phyloP scores from a whole-genome alignment of 2,329 filamentous ascomycete genomes.

The Chalara sp. region DNA sequence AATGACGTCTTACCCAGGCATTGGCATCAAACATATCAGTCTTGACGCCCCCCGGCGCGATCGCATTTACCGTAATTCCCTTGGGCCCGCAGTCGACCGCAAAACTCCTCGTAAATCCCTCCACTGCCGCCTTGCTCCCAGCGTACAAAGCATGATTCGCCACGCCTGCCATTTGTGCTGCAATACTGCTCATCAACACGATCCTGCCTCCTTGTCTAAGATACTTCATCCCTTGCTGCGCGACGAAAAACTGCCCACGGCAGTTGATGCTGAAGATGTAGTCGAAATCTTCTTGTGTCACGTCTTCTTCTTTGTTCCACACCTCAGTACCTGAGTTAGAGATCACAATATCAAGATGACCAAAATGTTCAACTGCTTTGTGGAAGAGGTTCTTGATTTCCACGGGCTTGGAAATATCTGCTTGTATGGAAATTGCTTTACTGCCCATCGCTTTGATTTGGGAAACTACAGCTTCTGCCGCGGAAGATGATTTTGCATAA shows the following conservation, averaged over 20 bases:
- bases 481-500: slow-evolving; percentile 52
- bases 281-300: slow-evolving; percentile 23
- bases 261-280: slow-evolving; percentile 58
- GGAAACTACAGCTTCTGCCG: slow-evolving; percentile 57
- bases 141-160: slow-evolving; percentile 68
- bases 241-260: slow-evolving; percentile 68
- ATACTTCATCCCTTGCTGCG: slow-evolving; percentile 67
- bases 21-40: slow-evolving; percentile 57
- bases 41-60: slow-evolving; percentile 61
- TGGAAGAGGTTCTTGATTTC: slow-evolving; percentile 14
- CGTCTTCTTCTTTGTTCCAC: slow-evolving; percentile 14
- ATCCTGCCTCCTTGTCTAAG: slow-evolving; percentile 64
- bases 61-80: slow-evolving; percentile 60
- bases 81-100: slow-evolving; percentile 50
- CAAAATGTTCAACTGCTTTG: slow-evolving; percentile 10
- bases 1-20: neutral
- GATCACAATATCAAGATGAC: slow-evolving; percentile 6
- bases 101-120: slow-evolving; percentile 68
- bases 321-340: slow-evolving; percentile 3
- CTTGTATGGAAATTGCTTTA: slow-evolving; percentile 45
- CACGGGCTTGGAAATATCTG: slow-evolving; percentile 47
- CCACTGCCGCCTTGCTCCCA: slow-evolving; percentile 69
- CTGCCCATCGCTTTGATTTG: slow-evolving; percentile 45
- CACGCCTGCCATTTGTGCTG: slow-evolving; percentile 40
- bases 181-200: slow-evolving; percentile 62